Percentiles rank a stretch among this genome's conserved stretches.
These are phyloP conservation scores for Aspergillus puulaauensis DNA, from an alignment of 2,329 filamentous ascomycete species.

Conservation along the genomic window DNA sequence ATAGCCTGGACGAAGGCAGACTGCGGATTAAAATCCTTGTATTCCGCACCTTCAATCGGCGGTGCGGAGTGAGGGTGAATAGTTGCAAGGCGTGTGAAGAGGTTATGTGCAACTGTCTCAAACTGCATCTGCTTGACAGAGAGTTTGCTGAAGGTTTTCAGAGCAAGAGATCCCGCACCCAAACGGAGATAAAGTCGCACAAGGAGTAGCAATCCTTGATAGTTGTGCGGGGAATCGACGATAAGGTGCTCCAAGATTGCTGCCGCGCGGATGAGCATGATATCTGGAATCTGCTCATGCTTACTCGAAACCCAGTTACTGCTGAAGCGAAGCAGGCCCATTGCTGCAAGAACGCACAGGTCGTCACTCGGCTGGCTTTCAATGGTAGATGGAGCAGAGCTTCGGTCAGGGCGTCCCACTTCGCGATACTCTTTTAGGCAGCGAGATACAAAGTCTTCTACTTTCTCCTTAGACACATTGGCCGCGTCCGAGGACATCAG, in stretches of 20 bases:
- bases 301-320: slow-evolving; percentile 18
- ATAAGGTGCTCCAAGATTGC: slow-evolving; percentile 42
- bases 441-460: slow-evolving; percentile 39
- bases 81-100: slow-evolving; percentile 48
- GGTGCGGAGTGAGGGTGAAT: slow-evolving; percentile 46
- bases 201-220: slow-evolving; percentile 45
- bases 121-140: slow-evolving; percentile 51
- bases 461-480: slow-evolving; percentile 23
- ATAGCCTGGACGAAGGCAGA: slow-evolving; percentile 40
- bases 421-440: slow-evolving; percentile 38
- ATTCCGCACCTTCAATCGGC: slow-evolving; percentile 39
- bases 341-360: slow-evolving; percentile 44
- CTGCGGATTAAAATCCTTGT: slow-evolving; percentile 44
- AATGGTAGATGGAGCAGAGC: slow-evolving; percentile 33
- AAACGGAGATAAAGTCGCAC: slow-evolving; percentile 45
- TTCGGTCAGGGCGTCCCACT: slow-evolving; percentile 21
- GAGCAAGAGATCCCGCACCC: slow-evolving; percentile 47
- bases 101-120: slow-evolving; percentile 48
- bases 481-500: slow-evolving; percentile 32
- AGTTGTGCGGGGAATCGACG: slow-evolving; percentile 47
- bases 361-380: slow-evolving; percentile 47
- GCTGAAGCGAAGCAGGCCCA: slow-evolving; percentile 38
- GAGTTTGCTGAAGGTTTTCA: slow-evolving; percentile 45
- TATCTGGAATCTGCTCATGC: slow-evolving; percentile 23
- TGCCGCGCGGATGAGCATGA: slow-evolving; percentile 37